Evolutionary conservation across 768 basidiomycete genomes (phyloP), one percentile per base, ranked within the genome.

Genomic region (Mycena chlorophos): DNA sequence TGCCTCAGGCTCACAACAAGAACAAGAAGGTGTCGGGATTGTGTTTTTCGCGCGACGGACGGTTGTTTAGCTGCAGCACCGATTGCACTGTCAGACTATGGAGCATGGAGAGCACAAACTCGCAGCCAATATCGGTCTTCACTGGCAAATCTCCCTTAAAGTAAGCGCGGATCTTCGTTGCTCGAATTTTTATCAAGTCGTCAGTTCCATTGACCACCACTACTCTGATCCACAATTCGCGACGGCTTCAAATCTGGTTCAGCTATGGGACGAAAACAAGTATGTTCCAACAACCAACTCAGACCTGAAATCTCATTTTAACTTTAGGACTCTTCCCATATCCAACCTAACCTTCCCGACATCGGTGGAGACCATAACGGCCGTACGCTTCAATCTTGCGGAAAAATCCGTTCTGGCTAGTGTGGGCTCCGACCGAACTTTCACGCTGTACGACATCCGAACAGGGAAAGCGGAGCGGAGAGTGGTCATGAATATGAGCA

Each of bases 181-280:
- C 46, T 26, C 29, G 25, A 19, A 29, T 56, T 26, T 14, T 62
- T 49, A 50, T 60, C 53, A 29, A 6, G 42, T 19, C 14, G 20
- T 43, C 52, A 96, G 94, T 66, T 88, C 89, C 40, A 91, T 99
- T 71, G 94, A 98, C 64, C 97, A 98, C 67, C 97, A 98, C 68
- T 82, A 88, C 43, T 83, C 84, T 30, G 90, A 95, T 55, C 78
- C 88, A n/a, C 71, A 94, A 3, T 99, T 99, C 63, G 96, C 94
- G 0, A 95, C 96, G 0, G 94, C 94, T 2, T 96, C 94, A 0
- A 92, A 88, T 63, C 81, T 83, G 46, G 94, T 99, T 5, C 96
- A 98, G 69, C 81, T 99, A 62, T 99, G 97, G 97, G 97, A 99
- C 63, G 94, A 98, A 71, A 95, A 88, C 31, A 93, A 93, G 91